A percentile compares a stretch with the other conserved stretches of the same genome.
phyloP scores from a whole-genome alignment of 2,329 filamentous ascomycete genomes.

The Teratosphaeria viscida region DNA sequence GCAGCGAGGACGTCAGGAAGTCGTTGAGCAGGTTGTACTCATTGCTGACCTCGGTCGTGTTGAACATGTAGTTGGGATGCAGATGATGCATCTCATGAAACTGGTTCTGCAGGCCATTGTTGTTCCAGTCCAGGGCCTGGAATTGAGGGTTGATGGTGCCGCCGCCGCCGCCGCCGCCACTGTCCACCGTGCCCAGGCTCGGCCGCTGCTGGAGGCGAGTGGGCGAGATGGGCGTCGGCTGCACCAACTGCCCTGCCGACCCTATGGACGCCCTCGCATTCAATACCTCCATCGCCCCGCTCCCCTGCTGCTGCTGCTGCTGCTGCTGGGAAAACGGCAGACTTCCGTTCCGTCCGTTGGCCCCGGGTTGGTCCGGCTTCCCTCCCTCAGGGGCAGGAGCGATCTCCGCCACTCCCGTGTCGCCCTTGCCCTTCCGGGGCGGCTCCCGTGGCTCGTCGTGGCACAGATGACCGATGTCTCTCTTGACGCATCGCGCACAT shows the following conservation, averaged over 20 bases:
- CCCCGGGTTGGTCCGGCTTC: neutral
- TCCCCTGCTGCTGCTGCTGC: neutral
- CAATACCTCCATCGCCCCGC: neutral
- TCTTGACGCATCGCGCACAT: slow-evolving; percentile 94
- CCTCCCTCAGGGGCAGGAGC: slow-evolving; percentile 16
- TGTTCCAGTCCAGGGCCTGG: slow-evolving; percentile 55
- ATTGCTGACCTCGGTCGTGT: slow-evolving; percentile 83
- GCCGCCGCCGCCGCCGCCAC: slow-evolving; percentile 1
- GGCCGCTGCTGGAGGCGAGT: slow-evolving; percentile 49
- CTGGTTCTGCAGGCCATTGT: slow-evolving; percentile 62
- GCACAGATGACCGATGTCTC: slow-evolving; percentile 96
- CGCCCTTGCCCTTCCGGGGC: slow-evolving; percentile 66
- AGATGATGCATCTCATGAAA: slow-evolving; percentile 92
- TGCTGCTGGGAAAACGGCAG: neutral
- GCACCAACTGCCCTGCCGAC: slow-evolving; percentile 53
- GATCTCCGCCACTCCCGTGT: slow-evolving; percentile 27
- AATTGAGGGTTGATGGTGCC: slow-evolving; percentile 19
- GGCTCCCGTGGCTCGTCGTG: slow-evolving; percentile 92
- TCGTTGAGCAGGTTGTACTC: slow-evolving; percentile 97
- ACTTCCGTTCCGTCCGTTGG: slow-evolving; percentile 13
- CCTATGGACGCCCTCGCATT: slow-evolving; percentile 1
- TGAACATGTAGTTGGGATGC: slow-evolving; percentile 91
- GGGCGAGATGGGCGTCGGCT: slow-evolving; percentile 58
- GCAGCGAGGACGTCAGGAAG: slow-evolving; percentile 81
- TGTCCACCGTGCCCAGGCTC: slow-evolving; percentile 40